These are phyloP conservation scores for Bacterosira constricta DNA, from an alignment of 108 stramenopile species.

Conservation along the genomic window DNA sequence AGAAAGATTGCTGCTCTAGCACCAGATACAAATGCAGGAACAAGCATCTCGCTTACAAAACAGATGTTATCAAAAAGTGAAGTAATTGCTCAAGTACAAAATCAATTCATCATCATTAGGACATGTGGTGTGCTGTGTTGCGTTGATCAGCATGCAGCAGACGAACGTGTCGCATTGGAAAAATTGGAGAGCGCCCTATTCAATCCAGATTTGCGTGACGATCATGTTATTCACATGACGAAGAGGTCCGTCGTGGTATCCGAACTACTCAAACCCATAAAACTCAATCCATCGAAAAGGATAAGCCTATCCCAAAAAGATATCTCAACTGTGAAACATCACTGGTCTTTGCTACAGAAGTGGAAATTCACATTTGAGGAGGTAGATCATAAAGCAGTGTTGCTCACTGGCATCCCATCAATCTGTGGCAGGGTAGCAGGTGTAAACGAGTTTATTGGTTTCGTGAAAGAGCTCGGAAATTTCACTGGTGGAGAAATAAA, in stretches of 20 bases:
- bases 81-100: slow-evolving; percentile 52
- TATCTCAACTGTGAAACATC: slow-evolving; percentile 12
- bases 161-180: slow-evolving; percentile 51
- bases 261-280: slow-evolving; percentile 25
- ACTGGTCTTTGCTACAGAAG: slow-evolving; percentile 28
- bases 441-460: slow-evolving; percentile 37
- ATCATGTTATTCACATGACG: slow-evolving; percentile 18
- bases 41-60: slow-evolving; percentile 37
- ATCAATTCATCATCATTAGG: slow-evolving; percentile 51
- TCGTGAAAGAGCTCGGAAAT: slow-evolving; percentile 30
- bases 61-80: slow-evolving; percentile 42
- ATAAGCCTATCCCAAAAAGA: slow-evolving; percentile 18
- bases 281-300: slow-evolving; percentile 26
- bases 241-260: slow-evolving; percentile 18
- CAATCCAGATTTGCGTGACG: slow-evolving; percentile 17
- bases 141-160: slow-evolving; percentile 60
- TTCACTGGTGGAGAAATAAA: slow-evolving; percentile 19
- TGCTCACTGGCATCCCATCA: slow-evolving; percentile 37
- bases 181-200: slow-evolving; percentile 38
- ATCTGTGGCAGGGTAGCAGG: slow-evolving; percentile 41
- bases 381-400: slow-evolving; percentile 4
- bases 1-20: slow-evolving; percentile 13
- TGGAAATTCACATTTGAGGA: slow-evolving; percentile 47
- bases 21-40: slow-evolving; percentile 8
- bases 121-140: slow-evolving; percentile 36